Percentiles rank a stretch among this genome's conserved stretches.
phyloP scores from a whole-genome alignment of 352 stramenopile genomes.

The Phytopythium cucurbitacearum region DNA sequence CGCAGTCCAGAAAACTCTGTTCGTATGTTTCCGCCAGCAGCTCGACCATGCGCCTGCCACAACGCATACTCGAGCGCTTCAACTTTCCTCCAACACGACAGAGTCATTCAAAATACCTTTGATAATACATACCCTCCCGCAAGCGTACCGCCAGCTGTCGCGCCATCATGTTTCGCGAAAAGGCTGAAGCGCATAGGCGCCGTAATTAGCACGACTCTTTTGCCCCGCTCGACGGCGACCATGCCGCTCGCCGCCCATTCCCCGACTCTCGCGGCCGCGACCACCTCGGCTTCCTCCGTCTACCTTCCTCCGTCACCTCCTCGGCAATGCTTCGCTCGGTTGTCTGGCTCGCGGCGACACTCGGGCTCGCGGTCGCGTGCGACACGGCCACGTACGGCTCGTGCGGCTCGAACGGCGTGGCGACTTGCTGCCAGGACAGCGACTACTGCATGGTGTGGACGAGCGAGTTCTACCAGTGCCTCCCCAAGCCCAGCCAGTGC shows the following conservation, averaged over 20 bases:
- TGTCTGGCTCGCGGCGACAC: neutral
- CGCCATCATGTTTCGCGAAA: no score
- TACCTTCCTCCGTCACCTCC: neutral
- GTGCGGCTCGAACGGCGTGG: slow-evolving; percentile 17
- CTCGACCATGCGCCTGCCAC: no score
- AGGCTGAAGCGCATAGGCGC: no score
- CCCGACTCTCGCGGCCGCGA: no score
- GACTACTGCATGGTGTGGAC: slow-evolving; percentile 43
- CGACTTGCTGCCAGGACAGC: slow-evolving; percentile 28
- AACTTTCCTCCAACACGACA: no score
- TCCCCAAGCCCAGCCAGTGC: slow-evolving; percentile 26
- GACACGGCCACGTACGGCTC: slow-evolving; percentile 10
- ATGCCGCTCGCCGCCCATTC: neutral
- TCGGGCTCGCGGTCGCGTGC: slow-evolving; percentile 5
- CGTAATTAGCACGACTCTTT: no score
- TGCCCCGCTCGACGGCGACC: neutral
- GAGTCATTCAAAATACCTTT: no score
- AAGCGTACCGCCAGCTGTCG: no score
- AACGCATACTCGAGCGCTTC: no score
- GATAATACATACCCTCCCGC: no score
- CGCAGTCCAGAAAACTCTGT: no score
- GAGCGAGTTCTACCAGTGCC: slow-evolving; percentile 30
- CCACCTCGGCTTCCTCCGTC: neutral
- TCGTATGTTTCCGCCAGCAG: no score
- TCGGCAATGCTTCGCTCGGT: slow-evolving; percentile 5